Evolutionary conservation across 495 filamentous ascomycete genomes (phyloP).

Genomic region (Penicillium robsamsonii): DNA sequence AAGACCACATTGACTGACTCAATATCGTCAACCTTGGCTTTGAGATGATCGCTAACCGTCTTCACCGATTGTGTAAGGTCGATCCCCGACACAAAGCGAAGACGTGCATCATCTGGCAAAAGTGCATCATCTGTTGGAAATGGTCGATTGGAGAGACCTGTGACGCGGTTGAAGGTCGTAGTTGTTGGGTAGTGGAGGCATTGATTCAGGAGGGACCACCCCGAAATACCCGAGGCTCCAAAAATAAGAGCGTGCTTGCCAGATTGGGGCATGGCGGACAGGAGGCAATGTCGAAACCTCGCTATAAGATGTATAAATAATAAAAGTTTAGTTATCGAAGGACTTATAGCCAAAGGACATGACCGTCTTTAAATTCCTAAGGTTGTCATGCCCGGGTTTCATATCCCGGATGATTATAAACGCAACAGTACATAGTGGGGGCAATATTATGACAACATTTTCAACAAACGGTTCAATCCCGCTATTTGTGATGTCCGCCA

Average conservation of each 20-base stretch:
- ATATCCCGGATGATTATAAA: too few species aligned
- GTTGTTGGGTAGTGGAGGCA: constrained; percentile 25
- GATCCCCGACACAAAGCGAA: constrained; percentile 14
- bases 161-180: constrained; percentile 25
- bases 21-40: not conserved
- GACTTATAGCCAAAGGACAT: too few species aligned
- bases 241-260: constrained; percentile 27
- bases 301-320: too few species aligned
- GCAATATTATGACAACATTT: too few species aligned
- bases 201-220: constrained; percentile 26
- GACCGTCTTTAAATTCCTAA: too few species aligned
- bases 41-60: constrained; percentile 18
- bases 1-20: not conserved
- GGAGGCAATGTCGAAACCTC: too few species aligned
- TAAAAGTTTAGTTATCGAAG: too few species aligned
- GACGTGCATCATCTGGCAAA: constrained; percentile 8
- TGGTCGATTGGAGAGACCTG: constrained; percentile 29
- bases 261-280: not conserved
- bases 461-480: too few species aligned
- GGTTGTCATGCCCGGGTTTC: too few species aligned
- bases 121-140: not conserved
- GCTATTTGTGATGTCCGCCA: too few species aligned
- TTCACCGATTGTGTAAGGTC: constrained; percentile 22
- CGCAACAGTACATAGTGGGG: too few species aligned
- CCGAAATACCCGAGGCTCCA: constrained; percentile 37